Percentiles rank a stretch among this genome's conserved stretches.
These are phyloP conservation scores for Aspergillus costaricaensis DNA, from an alignment of 2,329 filamentous ascomycete genomes.

Conservation along the genomic window DNA sequence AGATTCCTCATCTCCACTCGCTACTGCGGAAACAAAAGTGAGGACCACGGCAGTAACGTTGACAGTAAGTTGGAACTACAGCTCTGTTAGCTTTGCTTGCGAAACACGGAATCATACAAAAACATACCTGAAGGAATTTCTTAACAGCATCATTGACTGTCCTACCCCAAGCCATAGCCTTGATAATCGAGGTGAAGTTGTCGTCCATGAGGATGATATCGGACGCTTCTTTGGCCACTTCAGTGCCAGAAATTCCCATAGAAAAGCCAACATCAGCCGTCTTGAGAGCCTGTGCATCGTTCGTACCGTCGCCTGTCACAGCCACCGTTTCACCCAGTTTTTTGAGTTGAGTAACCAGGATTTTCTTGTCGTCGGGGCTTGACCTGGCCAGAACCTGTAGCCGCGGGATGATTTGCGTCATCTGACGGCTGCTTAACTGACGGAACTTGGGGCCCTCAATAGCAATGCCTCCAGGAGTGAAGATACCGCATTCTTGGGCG, in stretches of 20 bases:
- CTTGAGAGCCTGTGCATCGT: constrained; percentile 79
- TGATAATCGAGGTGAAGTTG: constrained; percentile 84
- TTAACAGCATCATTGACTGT: constrained; percentile 77
- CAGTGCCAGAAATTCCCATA: constrained; percentile 81
- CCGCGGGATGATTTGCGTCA: constrained; percentile 67
- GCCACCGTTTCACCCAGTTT: constrained; percentile 75
- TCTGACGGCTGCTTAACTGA: constrained; percentile 66
- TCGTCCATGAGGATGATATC: constrained; percentile 87
- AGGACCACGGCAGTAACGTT: constrained; percentile 69
- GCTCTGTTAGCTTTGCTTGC: not conserved
- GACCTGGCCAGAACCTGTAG: constrained; percentile 73
- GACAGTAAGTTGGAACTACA: constrained; percentile 53
- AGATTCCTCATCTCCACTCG: constrained; percentile 56
- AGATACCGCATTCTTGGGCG: constrained; percentile 75
- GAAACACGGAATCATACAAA: not conserved
- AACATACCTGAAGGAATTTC: constrained; percentile 61
- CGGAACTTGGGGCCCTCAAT: constrained; percentile 80
- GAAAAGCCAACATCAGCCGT: constrained; percentile 82
- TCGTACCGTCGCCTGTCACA: constrained; percentile 81
- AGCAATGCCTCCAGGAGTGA: constrained; percentile 66
- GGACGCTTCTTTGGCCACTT: constrained; percentile 82
- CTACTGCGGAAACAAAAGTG: constrained; percentile 65
- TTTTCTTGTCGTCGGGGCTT: constrained; percentile 75
- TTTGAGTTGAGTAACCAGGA: constrained; percentile 70
- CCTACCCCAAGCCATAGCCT: constrained; percentile 77